Evolutionary conservation across 2,329 filamentous ascomycete genomes (phyloP), one percentile per base, ranked within the genome.

Genomic region (Penicillium sp.): DNA sequence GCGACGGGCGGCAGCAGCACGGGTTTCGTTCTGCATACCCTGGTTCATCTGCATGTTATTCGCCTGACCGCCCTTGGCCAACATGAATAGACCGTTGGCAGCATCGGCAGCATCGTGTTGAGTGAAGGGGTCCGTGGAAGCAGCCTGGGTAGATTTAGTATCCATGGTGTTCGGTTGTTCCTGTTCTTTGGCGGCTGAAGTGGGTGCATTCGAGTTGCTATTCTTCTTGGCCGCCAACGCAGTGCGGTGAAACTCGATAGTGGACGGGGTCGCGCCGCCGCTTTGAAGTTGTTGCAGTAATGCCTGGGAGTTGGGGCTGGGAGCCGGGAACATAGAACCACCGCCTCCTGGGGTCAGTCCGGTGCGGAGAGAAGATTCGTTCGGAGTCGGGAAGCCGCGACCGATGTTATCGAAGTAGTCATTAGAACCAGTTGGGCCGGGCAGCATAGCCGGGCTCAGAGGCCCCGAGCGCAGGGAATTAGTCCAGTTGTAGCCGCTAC

Each of bases 391-490:
- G 68, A 96, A 96, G 49, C 89, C 89, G 63, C 90, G 86, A 60
- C 89, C 85, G 58, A 95, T 79, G 47, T 86, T 86, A 65, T 95
- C 90, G 69, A 96, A 96, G 75, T 96, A 97, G 70, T 96, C 91
- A 70, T 83, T 88, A 50, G 87, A 65, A 42, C 77, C 79, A 21
- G 83, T 80, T 38, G 84, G 94, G 23, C 91, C 94, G 43, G 91
- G 90, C 51, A 99, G 85, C 92, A 99, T 97, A 59, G 93, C 94
- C 76, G 94, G 94, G 74, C 94, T 97, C 62, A 99, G 76, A 39
- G 94, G 94, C 63, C 94, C 94, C 55, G 91, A 92, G 60, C 94
- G 87, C 66, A 99, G 79, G 42, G 91, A 96, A 64, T 91, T 87
- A 60, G 84, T 83, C 91, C 92, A 96, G 73, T 88, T 86, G 67